phyloP scores from a whole-genome alignment of 352 stramenopile species.

The Phytophthora melonis region DNA sequence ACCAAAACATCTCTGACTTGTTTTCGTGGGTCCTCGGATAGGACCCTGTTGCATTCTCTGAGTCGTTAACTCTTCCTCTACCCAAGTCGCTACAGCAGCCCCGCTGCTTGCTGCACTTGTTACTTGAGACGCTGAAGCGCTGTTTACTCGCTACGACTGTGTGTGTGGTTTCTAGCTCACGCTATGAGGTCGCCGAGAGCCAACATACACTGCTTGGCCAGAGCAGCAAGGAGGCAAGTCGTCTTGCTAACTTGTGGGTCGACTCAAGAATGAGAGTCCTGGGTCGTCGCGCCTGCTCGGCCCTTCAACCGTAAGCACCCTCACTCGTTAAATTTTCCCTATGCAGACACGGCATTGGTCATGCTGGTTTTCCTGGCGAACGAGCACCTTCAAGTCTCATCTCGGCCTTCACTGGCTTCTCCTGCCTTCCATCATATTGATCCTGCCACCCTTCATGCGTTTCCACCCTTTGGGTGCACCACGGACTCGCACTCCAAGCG shows the following conservation, averaged over 20 bases:
- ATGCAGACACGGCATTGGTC: conserved; percentile 13
- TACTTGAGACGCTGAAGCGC: neutral
- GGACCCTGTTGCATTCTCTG: neutral
- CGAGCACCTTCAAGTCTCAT: neutral
- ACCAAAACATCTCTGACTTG: neutral
- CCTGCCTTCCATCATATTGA: neutral
- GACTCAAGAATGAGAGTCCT: conserved; percentile 18
- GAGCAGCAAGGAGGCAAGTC: conserved; percentile 6
- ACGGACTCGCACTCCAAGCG: too few species aligned
- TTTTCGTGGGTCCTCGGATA: neutral
- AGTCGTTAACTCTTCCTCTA: neutral
- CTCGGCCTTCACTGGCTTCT: conserved; percentile 5
- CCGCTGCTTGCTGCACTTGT: neutral
- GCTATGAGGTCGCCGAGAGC: conserved; percentile 11
- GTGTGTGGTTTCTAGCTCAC: conserved; percentile 4
- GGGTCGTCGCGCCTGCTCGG: neutral
- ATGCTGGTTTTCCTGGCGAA: conserved; percentile 6
- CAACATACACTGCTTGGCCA: conserved; percentile 18
- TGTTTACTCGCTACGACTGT: neutral
- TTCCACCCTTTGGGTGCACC: too few species aligned
- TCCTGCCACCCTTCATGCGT: too few species aligned
- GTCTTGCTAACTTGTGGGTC: conserved; percentile 9
- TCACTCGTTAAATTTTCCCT: neutral
- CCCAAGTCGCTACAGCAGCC: neutral
- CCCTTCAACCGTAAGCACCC: too few species aligned